Conservation (phyloP, 164 flowering plant genomes). For the Chimonanthus salicifolius region DNA sequence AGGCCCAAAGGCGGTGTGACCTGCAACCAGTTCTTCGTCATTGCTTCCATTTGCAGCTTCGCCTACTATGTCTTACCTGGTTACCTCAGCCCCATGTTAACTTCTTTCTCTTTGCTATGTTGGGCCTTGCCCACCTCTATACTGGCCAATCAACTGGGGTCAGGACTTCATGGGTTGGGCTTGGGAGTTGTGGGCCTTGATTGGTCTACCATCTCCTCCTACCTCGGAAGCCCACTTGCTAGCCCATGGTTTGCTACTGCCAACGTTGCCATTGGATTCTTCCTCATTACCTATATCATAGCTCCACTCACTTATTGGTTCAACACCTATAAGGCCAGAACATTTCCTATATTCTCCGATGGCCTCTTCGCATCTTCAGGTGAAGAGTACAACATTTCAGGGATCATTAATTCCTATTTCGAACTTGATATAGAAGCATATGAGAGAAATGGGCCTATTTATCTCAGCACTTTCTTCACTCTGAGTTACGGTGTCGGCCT, state of each 20-base stretch:
- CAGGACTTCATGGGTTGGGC: constrained; percentile 70
- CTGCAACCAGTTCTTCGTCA: constrained; percentile 61
- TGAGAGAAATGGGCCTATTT: constrained; percentile 45
- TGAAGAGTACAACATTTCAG: constrained; percentile 37
- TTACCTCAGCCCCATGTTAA: constrained; percentile 64
- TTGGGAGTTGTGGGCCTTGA: constrained; percentile 57
- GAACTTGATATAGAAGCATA: constrained; percentile 50
- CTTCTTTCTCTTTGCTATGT: constrained; percentile 74
- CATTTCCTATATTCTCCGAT: constrained; percentile 66
- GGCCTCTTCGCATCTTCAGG: constrained; percentile 48
- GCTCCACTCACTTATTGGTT: constrained; percentile 60
- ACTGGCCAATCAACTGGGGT: constrained; percentile 68
- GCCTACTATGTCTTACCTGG: constrained; percentile 76
- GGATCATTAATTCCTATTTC: constrained; percentile 52
- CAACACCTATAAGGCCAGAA: constrained; percentile 57
- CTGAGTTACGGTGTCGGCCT: constrained; percentile 75
- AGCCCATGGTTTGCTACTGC: constrained; percentile 94
- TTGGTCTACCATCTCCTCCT: constrained; percentile 69
- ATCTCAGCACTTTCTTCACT: constrained; percentile 68
- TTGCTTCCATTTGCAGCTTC: constrained; percentile 64
- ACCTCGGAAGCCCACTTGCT: constrained; percentile 78
- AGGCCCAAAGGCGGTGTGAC: constrained; percentile 51
- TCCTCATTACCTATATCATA: constrained; percentile 51
- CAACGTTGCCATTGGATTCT: constrained; percentile 63
- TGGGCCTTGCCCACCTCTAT: constrained; percentile 56